Evolutionary conservation across 306 rosid genomes (phyloP).

Genomic region (Quercus gilva): DNA sequence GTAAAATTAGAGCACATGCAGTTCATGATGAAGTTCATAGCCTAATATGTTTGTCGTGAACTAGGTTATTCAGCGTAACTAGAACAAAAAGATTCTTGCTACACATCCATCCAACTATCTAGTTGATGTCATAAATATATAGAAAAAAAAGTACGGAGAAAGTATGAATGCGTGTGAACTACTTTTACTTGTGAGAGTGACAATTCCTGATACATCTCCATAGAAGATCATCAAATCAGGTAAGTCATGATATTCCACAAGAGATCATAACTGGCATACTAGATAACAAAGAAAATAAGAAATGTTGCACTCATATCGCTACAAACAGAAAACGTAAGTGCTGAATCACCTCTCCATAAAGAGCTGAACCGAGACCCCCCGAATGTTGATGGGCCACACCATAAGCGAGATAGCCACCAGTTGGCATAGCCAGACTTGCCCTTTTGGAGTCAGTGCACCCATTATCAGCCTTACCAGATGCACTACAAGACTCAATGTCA

Average conservation of each 20-base stretch:
- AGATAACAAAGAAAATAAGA: too few species aligned
- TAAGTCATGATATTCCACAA: not conserved
- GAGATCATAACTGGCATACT: too few species aligned
- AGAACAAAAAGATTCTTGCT: not conserved
- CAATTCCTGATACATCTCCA: not conserved
- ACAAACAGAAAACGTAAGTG: not conserved
- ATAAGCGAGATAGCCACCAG: slow-evolving; percentile 61
- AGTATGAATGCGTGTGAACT: not conserved
- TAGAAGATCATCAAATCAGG: not conserved
- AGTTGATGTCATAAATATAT: not conserved
- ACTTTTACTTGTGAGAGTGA: not conserved
- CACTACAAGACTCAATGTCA: slow-evolving; percentile 46
- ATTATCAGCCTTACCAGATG: not conserved
- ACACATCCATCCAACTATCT: not conserved
- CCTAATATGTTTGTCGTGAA: not conserved
- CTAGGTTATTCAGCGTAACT: not conserved
- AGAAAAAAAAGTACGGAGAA: not conserved
- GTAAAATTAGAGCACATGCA: not conserved
- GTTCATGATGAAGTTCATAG: not conserved
- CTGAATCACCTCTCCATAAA: slow-evolving; percentile 62
- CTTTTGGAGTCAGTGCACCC: slow-evolving; percentile 34
- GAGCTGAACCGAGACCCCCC: slow-evolving; percentile 58
- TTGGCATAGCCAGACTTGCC: slow-evolving; percentile 34
- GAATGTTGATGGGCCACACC: slow-evolving; percentile 84
- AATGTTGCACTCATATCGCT: too few species aligned